Evolutionary conservation across 1,284 basidiomycete species (phyloP).

Genomic region (Schizopora paradoxa): DNA sequence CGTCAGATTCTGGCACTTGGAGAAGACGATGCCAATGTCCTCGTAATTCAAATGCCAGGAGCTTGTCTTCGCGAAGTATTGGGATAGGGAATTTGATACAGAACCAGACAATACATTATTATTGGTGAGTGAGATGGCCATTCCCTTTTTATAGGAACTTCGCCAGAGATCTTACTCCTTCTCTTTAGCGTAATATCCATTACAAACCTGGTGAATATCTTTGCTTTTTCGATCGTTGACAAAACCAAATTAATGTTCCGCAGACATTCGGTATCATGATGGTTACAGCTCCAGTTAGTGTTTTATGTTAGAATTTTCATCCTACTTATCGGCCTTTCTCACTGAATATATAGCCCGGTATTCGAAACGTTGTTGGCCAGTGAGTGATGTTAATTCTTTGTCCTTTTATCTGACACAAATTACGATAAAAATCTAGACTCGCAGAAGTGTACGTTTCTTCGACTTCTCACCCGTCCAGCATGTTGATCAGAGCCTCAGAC

Average conservation of each 20-base stretch:
- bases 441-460: neutral
- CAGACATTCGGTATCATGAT: slow-evolving; percentile 16
- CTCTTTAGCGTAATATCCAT: slow-evolving; percentile 8
- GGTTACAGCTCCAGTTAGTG: slow-evolving; percentile 14
- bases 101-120: slow-evolving; percentile 12
- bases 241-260: too few relatives aligned
- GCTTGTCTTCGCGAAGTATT: slow-evolving; percentile 1
- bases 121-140: slow-evolving; percentile 3
- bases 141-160: neutral
- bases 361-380: slow-evolving; percentile 19
- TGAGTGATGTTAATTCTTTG: slow-evolving; percentile 7
- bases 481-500: neutral
- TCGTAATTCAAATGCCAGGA: slow-evolving; percentile 5
- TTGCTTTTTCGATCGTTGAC: neutral
- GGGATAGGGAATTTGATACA: slow-evolving; percentile 3
- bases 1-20: too few relatives aligned
- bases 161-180: neutral
- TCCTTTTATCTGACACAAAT: too few relatives aligned
- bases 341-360: slow-evolving; percentile 9
- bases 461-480: neutral
- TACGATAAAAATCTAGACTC: too few relatives aligned
- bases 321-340: neutral
- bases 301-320: neutral
- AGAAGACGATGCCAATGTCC: too few relatives aligned
- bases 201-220: slow-evolving; percentile 9